phyloP scores from a whole-genome alignment of 371 early-diverging fungal genomes.

The Rhizomucor pusillus region DNA sequence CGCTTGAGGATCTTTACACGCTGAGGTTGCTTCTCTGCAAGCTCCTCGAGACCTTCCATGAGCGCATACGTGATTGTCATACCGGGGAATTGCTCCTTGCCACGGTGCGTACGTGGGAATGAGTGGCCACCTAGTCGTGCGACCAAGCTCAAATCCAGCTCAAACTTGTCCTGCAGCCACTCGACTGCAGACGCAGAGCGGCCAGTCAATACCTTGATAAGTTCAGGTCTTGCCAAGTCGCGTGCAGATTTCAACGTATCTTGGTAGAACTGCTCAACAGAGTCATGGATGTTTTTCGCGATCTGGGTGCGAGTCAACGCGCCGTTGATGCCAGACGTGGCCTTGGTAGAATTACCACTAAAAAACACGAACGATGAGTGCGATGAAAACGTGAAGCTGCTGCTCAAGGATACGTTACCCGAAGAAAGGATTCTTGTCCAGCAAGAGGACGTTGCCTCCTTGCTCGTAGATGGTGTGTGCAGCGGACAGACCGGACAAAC shows the following conservation, averaged over 20 bases:
- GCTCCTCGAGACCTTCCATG: conserved; percentile 84
- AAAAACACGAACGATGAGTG: conserved; percentile 5
- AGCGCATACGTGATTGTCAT: conserved; percentile 95
- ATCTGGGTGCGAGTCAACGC: conserved; percentile 83
- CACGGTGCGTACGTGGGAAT: conserved; percentile 93
- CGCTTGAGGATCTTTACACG: conserved; percentile 79
- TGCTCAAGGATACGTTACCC: conserved; percentile 53
- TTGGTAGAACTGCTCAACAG: conserved; percentile 81
- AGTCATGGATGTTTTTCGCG: conserved; percentile 71
- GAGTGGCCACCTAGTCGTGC: conserved; percentile 90
- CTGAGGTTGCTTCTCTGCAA: conserved; percentile 64
- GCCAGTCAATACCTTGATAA: conserved; percentile 85
- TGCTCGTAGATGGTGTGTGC: conserved; percentile 85
- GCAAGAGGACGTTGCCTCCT: conserved; percentile 81
- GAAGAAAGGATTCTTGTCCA: conserved; percentile 90
- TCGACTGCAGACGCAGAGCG: conserved; percentile 87
- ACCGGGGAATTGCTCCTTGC: conserved; percentile 91
- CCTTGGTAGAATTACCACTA: conserved; percentile 92
- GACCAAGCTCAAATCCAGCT: conserved; percentile 83
- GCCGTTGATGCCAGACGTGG: conserved; percentile 98
- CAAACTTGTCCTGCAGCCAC: conserved; percentile 90
- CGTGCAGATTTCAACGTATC: conserved; percentile 89
- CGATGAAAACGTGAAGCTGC: too few species aligned
- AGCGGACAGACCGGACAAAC: conserved; percentile 87
- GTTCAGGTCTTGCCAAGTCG: conserved; percentile 79